Evolutionary conservation across 192 early-diverging fungal species (phyloP), one percentile per base, ranked within the genome.

Genomic region (Gonapodya sp.): DNA sequence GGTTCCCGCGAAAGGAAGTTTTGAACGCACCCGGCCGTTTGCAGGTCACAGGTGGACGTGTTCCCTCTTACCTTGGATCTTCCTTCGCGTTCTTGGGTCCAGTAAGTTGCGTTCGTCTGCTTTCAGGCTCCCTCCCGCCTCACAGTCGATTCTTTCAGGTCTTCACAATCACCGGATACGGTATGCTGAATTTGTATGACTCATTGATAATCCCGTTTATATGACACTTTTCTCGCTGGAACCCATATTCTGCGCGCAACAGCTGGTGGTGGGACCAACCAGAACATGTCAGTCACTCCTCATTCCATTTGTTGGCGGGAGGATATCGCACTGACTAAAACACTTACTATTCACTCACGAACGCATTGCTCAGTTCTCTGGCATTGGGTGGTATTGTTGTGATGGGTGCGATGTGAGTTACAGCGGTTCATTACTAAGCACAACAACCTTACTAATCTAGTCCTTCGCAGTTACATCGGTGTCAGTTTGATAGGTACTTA

Each of bases 11-110:
- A n/a, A n/a, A n/a, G n/a, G n/a, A n/a, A n/a, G n/a, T n/a, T n/a
- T n/a, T n/a, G n/a, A 64, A 64, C 24, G 8, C 24, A 64, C 46
- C 8, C 8, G 24, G 24, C 8, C 46, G 46, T 64, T 64, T 64
- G 8, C 24, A 64, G 46, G 75, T 86, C 34, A 90, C 89, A n/a
- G 87, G 87, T 36, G 90, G 89, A 31, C 78, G 88, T 78, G 86
- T 91, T 16, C 89, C 89, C 8, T 85, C 88, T 0, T 91, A 89
- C 75, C 84, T 91, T 78, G 89, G 89, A 30, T 89, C 88, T 8
- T 88, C 86, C 1, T 88, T 88, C 73, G 88, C 88, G 24, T 91
- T 91, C 79, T 83, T 91, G 73, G 85, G 87, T 30, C 84, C 86
- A 18, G 87, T 90, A 31, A 78, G 73, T n/a, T 83, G n/a, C n/a